Conservation (phyloP, 306 rosid genomes). For the Quercus wislizeni region DNA sequence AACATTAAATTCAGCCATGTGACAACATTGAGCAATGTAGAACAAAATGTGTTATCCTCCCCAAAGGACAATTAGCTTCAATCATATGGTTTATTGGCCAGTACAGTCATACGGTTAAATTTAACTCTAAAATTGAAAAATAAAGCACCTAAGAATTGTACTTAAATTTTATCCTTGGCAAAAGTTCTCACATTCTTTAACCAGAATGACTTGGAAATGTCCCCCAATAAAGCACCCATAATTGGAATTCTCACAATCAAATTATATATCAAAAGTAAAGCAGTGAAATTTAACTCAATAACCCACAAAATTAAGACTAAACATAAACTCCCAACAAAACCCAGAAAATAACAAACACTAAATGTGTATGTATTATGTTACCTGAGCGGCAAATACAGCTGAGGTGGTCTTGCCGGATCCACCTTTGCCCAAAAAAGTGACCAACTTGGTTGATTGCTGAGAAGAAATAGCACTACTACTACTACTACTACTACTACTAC, state of each 20-base stretch:
- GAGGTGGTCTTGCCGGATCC: slow-evolving; percentile 94
- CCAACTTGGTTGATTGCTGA: slow-evolving; percentile 44
- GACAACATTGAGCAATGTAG: too few species aligned
- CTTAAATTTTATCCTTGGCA: too few species aligned
- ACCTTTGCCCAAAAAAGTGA: slow-evolving; percentile 93
- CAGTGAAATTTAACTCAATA: background rate
- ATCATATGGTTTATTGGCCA: too few species aligned
- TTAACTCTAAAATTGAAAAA: too few species aligned
- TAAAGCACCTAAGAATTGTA: too few species aligned
- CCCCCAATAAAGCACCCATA: too few species aligned
- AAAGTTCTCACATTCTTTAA: too few species aligned
- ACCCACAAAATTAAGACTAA: background rate
- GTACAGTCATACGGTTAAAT: too few species aligned
- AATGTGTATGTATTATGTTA: background rate
- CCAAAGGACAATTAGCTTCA: too few species aligned
- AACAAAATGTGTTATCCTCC: too few species aligned
- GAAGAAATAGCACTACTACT: slow-evolving; percentile 19
- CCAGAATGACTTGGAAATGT: too few species aligned
- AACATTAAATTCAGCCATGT: too few species aligned
- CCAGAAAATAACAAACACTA: background rate
- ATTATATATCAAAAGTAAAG: background rate
- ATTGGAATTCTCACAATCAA: background rate
- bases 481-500: background rate
- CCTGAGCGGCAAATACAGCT: slow-evolving; percentile 92
- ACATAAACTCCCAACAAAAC: background rate